Evolutionary conservation across 768 basidiomycete species (phyloP).

Genomic region (Tylopilus cervinicoccineus): DNA sequence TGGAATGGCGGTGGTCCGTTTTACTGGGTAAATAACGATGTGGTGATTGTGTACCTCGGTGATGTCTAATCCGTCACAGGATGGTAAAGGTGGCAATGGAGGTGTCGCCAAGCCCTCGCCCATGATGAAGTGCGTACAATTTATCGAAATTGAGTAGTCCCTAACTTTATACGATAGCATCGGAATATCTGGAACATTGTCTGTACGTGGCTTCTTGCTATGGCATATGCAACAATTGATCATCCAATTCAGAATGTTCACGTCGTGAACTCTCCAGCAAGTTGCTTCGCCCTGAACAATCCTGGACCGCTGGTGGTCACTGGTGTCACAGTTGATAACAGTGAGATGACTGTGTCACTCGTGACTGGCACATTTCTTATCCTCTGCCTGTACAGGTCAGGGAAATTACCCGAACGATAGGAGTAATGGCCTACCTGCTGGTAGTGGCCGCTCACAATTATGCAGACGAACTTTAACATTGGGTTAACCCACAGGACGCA

Average conservation of each 20-base stretch:
- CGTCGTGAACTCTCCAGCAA: slow-evolving; percentile 39
- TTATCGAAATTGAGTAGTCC: neutral
- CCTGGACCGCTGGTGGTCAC: slow-evolving; percentile 37
- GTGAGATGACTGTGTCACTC: slow-evolving; percentile 32
- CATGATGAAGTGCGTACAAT: slow-evolving; percentile 37
- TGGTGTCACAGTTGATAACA: slow-evolving; percentile 50
- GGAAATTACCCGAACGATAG: slow-evolving; percentile 50
- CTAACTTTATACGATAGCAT: slow-evolving; percentile 26
- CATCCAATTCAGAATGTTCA: slow-evolving; percentile 29
- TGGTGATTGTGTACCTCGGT: neutral
- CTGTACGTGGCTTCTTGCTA: slow-evolving; percentile 20
- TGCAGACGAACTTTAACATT: neutral
- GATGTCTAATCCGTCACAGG: slow-evolving; percentile 14
- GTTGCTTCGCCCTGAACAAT: slow-evolving; percentile 30
- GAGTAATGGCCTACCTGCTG: slow-evolving; percentile 47
- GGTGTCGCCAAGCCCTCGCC: slow-evolving; percentile 27
- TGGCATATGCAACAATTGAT: neutral
- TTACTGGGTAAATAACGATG: slow-evolving; percentile 36
- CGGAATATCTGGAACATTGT: slow-evolving; percentile 37
- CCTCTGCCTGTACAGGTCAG: slow-evolving; percentile 35
- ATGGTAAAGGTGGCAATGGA: slow-evolving; percentile 19
- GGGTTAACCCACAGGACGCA: slow-evolving; percentile 31
- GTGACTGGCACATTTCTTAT: neutral
- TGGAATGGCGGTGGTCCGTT: slow-evolving; percentile 42
- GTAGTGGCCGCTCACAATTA: slow-evolving; percentile 15